Percentiles rank a stretch among this genome's conserved stretches.
Evolutionary conservation across 1,284 basidiomycete genomes (phyloP).

Genomic region (Hemileia vastatrix): DNA sequence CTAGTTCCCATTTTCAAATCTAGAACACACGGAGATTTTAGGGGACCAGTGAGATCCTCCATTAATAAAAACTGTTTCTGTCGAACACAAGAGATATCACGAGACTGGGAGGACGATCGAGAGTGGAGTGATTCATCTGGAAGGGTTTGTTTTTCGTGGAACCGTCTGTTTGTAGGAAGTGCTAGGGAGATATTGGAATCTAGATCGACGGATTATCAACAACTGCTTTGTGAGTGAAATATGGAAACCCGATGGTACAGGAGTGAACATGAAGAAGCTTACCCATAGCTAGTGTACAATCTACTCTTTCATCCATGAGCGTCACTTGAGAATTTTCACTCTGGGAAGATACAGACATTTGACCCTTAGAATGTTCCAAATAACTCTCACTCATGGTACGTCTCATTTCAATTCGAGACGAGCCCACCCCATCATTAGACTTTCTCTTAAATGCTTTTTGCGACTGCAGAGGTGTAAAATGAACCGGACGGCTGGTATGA

Average conservation of each 20-base stretch:
- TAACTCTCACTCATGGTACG: constrained; percentile 15
- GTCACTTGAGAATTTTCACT: no score
- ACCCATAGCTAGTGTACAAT: no score
- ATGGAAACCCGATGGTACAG: no score
- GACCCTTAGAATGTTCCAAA: no score
- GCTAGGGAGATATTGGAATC: neutral
- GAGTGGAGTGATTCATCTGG: neutral
- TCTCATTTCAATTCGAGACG: no score
- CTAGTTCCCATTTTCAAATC: constrained; percentile 99
- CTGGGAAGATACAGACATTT: no score
- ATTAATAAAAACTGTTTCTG: constrained; percentile 98
- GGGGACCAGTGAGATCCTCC: constrained; percentile 93
- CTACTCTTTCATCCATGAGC: no score
- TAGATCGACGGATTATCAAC: constrained; percentile 1
- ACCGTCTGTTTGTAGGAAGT: neutral
- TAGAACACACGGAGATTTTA: constrained; percentile 88
- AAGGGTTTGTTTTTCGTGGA: neutral
- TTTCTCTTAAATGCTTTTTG: no score
- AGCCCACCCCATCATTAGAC: no score
- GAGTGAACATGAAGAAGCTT: no score
- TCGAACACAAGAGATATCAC: constrained; percentile 48
- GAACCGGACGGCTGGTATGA: no score
- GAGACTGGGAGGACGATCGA: neutral
- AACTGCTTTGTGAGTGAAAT: neutral
- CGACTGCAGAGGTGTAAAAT: no score